Base-by-base conservation (phyloP, 345 rosid genomes). In the Boechera stricta region DNA sequence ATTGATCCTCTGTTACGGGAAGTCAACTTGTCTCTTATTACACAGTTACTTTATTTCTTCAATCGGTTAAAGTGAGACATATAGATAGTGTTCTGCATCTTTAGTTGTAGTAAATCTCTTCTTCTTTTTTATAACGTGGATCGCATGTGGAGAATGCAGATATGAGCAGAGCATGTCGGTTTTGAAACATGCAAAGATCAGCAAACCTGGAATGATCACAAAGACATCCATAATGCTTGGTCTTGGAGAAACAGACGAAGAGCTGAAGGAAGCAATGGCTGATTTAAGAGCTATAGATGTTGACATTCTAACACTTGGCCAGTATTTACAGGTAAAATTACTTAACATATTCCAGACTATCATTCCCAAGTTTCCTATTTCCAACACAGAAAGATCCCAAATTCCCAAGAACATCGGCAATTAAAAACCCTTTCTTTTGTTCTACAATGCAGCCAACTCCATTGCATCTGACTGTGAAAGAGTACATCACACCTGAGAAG, bases 181-280 rank as follows among this genome's bases (percentile, higher is more conserved):
- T 74, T 83, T 96, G 77, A 90, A 85, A 66, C 96, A 90, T 83
- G 97, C 95, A 44, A 96, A 96, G 84, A 54, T 81, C 72, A 88
- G 87, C 81, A 90, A 87, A 80, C 87, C 86, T 24, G 94, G 92
- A 69, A 90, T 93, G 93, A 85, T 87, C 77, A 93, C 97, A n/a
- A 96, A 96, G 81, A 78, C 99, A 41, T 96, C 99, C 41, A 86
- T 96, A 81, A 96, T 96, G 99, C 80, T 96, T 78, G 99, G 99
- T 71, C 97, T 96, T 12, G 99, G 98, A 75, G 99, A 96, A 87
- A 79, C 97, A 48, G 98, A 90, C 59, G 88, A 87, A 6, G 98
- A 93, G 82, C 41, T 96, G 81, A 93, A 89, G 75, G 90, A 90
- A 83, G 80, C 93, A 21, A 87, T 96, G 90, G 90, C 88, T 76